Conservation (phyloP, 2,329 filamentous ascomycete species). For the Paracamarosporium sp. region DNA sequence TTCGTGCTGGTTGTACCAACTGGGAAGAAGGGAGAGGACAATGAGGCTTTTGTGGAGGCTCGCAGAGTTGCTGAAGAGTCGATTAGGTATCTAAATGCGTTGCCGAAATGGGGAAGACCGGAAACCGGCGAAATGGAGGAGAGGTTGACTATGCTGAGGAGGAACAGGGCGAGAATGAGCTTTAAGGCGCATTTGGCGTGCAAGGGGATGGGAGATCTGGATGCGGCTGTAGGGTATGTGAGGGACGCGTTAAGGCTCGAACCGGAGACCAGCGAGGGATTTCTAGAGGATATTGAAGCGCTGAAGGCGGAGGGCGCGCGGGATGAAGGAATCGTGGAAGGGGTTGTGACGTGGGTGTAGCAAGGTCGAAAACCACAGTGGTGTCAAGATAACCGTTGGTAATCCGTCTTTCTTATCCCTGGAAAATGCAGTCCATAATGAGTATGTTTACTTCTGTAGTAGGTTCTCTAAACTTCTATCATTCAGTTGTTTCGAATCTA, state of each 20-base stretch:
- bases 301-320: slow-evolving; percentile 6
- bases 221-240: slow-evolving; percentile 12
- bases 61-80: slow-evolving; percentile 3
- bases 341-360: neutral
- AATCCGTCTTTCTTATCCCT: too few relatives aligned
- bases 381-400: too few relatives aligned
- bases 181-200: slow-evolving; percentile 11
- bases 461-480: too few relatives aligned
- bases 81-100: neutral
- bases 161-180: slow-evolving; percentile 8
- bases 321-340: neutral
- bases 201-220: slow-evolving; percentile 11
- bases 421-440: too few relatives aligned
- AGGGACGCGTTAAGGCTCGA: slow-evolving; percentile 9
- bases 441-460: too few relatives aligned
- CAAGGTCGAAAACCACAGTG: neutral
- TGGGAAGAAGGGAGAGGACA: neutral
- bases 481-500: too few relatives aligned
- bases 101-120: neutral
- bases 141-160: slow-evolving; percentile 1
- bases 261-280: slow-evolving; percentile 4
- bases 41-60: neutral
- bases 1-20: too few relatives aligned
- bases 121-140: neutral
- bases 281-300: neutral